Evolutionary conservation across 345 rosid species (phyloP).

Genomic region (Salix exigua): DNA sequence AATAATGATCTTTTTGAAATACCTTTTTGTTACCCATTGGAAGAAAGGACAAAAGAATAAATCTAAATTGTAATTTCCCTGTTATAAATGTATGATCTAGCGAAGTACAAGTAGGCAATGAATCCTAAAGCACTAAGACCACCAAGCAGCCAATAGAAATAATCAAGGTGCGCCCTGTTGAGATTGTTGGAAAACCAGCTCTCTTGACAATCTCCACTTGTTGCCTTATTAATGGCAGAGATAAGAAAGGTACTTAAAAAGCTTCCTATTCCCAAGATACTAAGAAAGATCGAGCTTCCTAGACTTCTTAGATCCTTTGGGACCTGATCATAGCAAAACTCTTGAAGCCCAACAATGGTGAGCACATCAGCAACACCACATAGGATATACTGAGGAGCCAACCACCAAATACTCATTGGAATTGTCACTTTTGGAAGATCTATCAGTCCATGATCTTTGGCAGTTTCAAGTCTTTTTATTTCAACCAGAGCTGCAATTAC

Average conservation of each 20-base stretch:
- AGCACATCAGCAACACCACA: background rate
- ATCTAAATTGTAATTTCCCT: background rate
- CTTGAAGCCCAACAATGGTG: constrained; percentile 3
- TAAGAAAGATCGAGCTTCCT: background rate
- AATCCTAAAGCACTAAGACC: background rate
- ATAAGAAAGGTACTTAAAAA: constrained; percentile 6
- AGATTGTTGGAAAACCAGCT: constrained; percentile 8
- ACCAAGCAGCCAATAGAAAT: constrained; percentile 5
- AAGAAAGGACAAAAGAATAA: too few relatives aligned
- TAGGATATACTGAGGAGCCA: background rate
- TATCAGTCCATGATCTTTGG: background rate
- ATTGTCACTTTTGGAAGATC: background rate
- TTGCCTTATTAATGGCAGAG: background rate
- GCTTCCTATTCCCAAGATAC: background rate
- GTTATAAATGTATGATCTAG: background rate
- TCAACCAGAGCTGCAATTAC: constrained; percentile 3
- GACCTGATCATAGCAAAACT: constrained; percentile 7
- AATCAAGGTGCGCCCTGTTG: constrained; percentile 6
- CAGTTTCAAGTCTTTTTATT: background rate
- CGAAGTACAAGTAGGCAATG: background rate
- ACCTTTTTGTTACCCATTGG: too few relatives aligned
- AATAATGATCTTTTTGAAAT: too few relatives aligned
- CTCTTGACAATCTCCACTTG: background rate
- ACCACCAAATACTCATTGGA: background rate
- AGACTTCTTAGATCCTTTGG: constrained; percentile 6